Evolutionary conservation across 345 rosid genomes (phyloP).

Genomic region (Punica granatum): DNA sequence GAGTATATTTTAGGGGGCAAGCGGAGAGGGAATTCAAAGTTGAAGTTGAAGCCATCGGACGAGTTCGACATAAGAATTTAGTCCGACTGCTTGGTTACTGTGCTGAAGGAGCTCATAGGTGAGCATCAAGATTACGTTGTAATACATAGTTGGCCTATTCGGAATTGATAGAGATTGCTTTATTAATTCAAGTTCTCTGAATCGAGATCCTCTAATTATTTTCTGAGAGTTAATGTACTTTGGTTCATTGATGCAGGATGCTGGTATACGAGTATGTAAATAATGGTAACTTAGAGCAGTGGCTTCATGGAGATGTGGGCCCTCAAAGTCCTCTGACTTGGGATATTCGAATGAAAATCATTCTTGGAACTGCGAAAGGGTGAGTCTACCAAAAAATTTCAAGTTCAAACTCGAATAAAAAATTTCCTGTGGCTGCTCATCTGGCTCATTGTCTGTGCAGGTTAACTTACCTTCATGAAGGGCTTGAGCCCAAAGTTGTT

Average conservation of each 20-base stretch:
- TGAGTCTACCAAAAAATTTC: slow-evolving; percentile 13
- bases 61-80: slow-evolving; percentile 85
- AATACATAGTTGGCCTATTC: neutral
- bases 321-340: slow-evolving; percentile 65
- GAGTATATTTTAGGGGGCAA: slow-evolving; percentile 55
- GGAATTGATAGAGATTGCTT: neutral
- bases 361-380: slow-evolving; percentile 86
- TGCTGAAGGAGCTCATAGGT: slow-evolving; percentile 98
- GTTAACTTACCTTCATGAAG: slow-evolving; percentile 84
- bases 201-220: neutral
- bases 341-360: slow-evolving; percentile 68
- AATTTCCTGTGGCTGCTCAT: neutral
- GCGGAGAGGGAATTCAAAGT: slow-evolving; percentile 92
- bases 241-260: slow-evolving; percentile 42
- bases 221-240: neutral
- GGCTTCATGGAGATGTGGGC: slow-evolving; percentile 81
- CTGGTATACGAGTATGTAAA: slow-evolving; percentile 82
- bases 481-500: slow-evolving; percentile 93
- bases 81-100: slow-evolving; percentile 90
- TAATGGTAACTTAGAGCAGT: slow-evolving; percentile 76
- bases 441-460: slow-evolving; percentile 21
- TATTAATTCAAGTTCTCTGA: neutral
- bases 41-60: slow-evolving; percentile 92
- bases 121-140: slow-evolving; percentile 1
- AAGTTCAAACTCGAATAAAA: neutral